These are phyloP conservation scores for Xylaria bambusicola DNA, from an alignment of 495 filamentous ascomycete species.

Conservation along the genomic window DNA sequence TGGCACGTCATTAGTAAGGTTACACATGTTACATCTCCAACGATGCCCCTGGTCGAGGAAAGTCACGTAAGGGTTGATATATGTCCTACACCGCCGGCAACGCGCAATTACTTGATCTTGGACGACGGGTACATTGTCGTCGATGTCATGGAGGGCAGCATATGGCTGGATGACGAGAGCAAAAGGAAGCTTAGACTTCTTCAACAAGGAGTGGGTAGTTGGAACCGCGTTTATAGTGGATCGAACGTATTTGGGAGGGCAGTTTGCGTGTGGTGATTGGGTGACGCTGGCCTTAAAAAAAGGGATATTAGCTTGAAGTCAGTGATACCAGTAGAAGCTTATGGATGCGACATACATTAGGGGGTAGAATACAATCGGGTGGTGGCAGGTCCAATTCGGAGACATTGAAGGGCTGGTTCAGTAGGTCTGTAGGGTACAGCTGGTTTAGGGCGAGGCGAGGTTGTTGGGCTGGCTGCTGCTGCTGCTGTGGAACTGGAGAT, in stretches of 20 bases:
- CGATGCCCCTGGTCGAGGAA: slow-evolving; percentile 97
- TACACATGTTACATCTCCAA: slow-evolving; percentile 99
- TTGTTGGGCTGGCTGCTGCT: slow-evolving; percentile 52
- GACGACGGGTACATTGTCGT: slow-evolving; percentile 87
- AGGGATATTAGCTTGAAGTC: slow-evolving; percentile 38
- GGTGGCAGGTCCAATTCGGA: slow-evolving; percentile 90
- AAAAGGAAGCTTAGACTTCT: slow-evolving; percentile 94
- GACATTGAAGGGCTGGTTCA: slow-evolving; percentile 91
- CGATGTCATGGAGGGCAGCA: slow-evolving; percentile 84
- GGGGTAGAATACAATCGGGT: slow-evolving; percentile 85
- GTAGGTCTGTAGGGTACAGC: slow-evolving; percentile 86
- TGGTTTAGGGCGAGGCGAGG: slow-evolving; percentile 71
- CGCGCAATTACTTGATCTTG: slow-evolving; percentile 96
- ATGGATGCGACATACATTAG: slow-evolving; percentile 58
- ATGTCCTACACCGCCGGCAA: slow-evolving; percentile 91
- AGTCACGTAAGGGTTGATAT: slow-evolving; percentile 95
- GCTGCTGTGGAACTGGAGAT: slow-evolving; percentile 42
- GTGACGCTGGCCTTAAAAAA: slow-evolving; percentile 78
- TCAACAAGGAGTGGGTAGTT: slow-evolving; percentile 85
- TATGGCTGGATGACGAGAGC: slow-evolving; percentile 97
- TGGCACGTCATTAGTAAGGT: slow-evolving; percentile 95
- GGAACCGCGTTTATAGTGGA: slow-evolving; percentile 93
- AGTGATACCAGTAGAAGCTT: background rate
- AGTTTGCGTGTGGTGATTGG: slow-evolving; percentile 89
- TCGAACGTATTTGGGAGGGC: slow-evolving; percentile 89